Evolutionary conservation across 2,329 filamentous ascomycete genomes (phyloP).

Genomic region (Nigrograna mackinnonii): DNA sequence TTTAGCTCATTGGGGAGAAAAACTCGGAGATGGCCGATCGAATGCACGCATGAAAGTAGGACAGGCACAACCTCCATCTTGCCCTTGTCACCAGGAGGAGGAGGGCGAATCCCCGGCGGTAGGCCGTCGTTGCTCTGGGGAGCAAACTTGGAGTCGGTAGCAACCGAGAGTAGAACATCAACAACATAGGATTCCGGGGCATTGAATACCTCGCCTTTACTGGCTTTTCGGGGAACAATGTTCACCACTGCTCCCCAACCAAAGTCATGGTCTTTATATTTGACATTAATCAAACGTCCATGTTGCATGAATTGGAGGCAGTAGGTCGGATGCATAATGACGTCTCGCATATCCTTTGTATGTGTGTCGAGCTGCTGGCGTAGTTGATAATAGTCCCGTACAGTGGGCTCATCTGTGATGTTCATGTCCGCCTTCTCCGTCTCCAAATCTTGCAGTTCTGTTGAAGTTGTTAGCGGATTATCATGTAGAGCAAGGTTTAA

Average conservation of each 20-base stretch:
- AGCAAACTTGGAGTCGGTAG: slow-evolving; percentile 55
- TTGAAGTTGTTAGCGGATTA: slow-evolving; percentile 20
- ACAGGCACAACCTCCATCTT: slow-evolving; percentile 86
- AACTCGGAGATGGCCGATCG: slow-evolving; percentile 81
- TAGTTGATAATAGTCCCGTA: slow-evolving; percentile 93
- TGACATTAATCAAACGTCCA: slow-evolving; percentile 86
- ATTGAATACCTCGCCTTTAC: slow-evolving; percentile 68
- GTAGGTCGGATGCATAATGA: slow-evolving; percentile 91
- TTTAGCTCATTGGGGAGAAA: slow-evolving; percentile 80
- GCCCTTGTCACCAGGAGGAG: slow-evolving; percentile 64
- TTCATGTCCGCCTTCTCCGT: slow-evolving; percentile 71
- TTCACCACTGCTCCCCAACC: slow-evolving; percentile 92
- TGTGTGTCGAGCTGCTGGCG: slow-evolving; percentile 82
- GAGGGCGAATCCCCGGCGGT: slow-evolving; percentile 64
- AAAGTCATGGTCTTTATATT: slow-evolving; percentile 79
- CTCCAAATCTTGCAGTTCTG: slow-evolving; percentile 77
- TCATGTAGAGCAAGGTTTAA: slow-evolving; percentile 1
- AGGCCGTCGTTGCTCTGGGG: slow-evolving; percentile 69
- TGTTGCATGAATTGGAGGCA: slow-evolving; percentile 82
- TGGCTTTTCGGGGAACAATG: slow-evolving; percentile 66
- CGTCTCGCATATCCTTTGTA: slow-evolving; percentile 84
- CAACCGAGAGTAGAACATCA: slow-evolving; percentile 75
- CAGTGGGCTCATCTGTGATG: slow-evolving; percentile 83
- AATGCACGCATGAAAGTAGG: slow-evolving; percentile 81
- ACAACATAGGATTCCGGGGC: slow-evolving; percentile 81